A percentile compares a stretch with the other conserved stretches of the same genome.
Conservation (phyloP, 2,329 filamentous ascomycete genomes). For the Cordyceps javanica region DNA sequence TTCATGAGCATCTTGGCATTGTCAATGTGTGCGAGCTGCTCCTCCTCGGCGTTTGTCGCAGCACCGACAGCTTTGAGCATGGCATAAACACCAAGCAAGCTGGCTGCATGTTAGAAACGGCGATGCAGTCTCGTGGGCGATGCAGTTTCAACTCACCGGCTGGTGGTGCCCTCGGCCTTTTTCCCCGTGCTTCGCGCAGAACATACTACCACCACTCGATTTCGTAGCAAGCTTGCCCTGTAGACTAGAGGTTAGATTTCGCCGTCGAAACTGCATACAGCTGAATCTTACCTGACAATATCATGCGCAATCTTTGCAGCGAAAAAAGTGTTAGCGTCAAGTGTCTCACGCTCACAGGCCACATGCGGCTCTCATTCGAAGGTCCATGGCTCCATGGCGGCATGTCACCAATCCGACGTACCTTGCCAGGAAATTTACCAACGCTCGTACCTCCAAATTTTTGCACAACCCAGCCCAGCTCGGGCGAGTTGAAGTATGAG, state of each 20-base stretch:
- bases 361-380: not conserved
- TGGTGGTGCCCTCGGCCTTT: slow-evolving; percentile 92
- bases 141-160: slow-evolving; percentile 58
- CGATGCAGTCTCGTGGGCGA: not conserved
- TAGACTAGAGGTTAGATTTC: slow-evolving; percentile 11
- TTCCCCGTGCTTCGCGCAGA: slow-evolving; percentile 92
- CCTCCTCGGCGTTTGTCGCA: slow-evolving; percentile 45
- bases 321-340: not conserved
- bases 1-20: slow-evolving; percentile 70
- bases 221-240: slow-evolving; percentile 49
- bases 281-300: slow-evolving; percentile 33
- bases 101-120: slow-evolving; percentile 19
- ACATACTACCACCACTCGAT: slow-evolving; percentile 86
- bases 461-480: slow-evolving; percentile 73
- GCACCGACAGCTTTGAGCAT: slow-evolving; percentile 49
- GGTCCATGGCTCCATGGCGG: not conserved
- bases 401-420: slow-evolving; percentile 25
- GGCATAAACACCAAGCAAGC: slow-evolving; percentile 54
- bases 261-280: not conserved
- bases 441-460: slow-evolving; percentile 96
- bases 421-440: slow-evolving; percentile 80
- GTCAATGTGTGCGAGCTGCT: slow-evolving; percentile 48
- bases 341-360: slow-evolving; percentile 1
- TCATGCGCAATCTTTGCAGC: slow-evolving; percentile 34
- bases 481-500: slow-evolving; percentile 28